phyloP scores from a whole-genome alignment of 257 asterid genomes.

The Capsicum chinense region DNA sequence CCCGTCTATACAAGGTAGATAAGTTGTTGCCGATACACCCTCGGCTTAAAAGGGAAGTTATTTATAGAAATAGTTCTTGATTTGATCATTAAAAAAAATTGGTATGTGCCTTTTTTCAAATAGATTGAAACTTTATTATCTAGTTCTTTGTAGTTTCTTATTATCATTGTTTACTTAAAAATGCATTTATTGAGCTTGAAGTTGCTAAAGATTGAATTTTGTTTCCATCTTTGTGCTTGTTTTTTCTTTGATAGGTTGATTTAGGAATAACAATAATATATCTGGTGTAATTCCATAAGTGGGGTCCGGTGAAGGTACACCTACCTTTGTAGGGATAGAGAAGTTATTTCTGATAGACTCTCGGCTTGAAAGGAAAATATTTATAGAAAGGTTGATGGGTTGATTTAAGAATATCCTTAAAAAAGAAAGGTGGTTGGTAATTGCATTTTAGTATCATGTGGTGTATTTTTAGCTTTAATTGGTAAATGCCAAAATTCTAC shows the following conservation, averaged over 20 bases:
- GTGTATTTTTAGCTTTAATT: background rate
- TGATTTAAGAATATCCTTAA: conserved; percentile 18
- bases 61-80: conserved; percentile 27
- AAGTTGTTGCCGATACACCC: too few species aligned
- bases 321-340: too few species aligned
- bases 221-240: background rate
- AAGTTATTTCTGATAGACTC: too few species aligned
- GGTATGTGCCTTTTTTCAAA: conserved; percentile 7
- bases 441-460: background rate
- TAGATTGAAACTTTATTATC: background rate
- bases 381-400: background rate
- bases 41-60: too few species aligned
- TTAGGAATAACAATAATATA: background rate
- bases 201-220: background rate
- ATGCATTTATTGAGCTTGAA: background rate
- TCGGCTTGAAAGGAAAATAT: too few species aligned
- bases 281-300: too few species aligned
- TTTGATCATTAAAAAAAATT: conserved; percentile 40
- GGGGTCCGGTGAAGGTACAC: too few species aligned
- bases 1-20: too few species aligned
- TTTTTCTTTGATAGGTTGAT: conserved; percentile 8
- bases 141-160: background rate
- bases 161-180: background rate
- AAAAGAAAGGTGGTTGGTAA: background rate
- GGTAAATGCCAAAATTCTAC: conserved; percentile 13